Conservation (phyloP, 805 yeast genomes). For the Kazachstania bromeliacearum region DNA sequence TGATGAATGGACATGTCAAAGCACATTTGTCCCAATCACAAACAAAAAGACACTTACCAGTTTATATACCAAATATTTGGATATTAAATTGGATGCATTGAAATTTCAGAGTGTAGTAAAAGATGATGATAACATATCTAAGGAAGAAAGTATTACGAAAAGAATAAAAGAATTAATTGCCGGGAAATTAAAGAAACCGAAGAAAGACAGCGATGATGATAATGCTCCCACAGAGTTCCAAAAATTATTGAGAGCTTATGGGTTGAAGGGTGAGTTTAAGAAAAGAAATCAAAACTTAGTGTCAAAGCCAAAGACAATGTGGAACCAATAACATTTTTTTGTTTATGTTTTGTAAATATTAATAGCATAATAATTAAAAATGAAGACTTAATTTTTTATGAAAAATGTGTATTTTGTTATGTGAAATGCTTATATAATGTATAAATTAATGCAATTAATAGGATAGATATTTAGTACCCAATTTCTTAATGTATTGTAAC, state of each 20-base stretch:
- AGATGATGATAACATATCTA: constrained; percentile 4
- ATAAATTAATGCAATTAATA: too few species aligned
- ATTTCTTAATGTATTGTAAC: too few species aligned
- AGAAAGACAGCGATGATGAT: not conserved
- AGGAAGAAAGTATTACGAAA: constrained; percentile 6
- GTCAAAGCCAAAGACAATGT: not conserved
- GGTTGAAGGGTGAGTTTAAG: constrained; percentile 13
- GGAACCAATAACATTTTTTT: not conserved
- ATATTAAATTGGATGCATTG: constrained; percentile 21
- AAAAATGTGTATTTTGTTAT: too few species aligned
- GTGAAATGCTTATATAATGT: too few species aligned
- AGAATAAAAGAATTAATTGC: constrained; percentile 9
- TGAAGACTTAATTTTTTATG: too few species aligned
- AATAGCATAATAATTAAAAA: too few species aligned
- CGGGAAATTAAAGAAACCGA: not conserved
- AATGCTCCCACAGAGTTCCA: constrained; percentile 10
- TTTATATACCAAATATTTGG: constrained; percentile 17
- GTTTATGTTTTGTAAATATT: not conserved
- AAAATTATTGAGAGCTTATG: constrained; percentile 18
- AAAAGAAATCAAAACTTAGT: constrained; percentile 1
- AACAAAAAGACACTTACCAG: constrained; percentile 8
- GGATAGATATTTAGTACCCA: too few species aligned
- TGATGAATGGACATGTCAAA: constrained; percentile 31
- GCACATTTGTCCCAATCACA: constrained; percentile 22
- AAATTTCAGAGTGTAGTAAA: constrained; percentile 14